These are phyloP conservation scores for Chrysanthemum lavandulifolium DNA, from an alignment of 129 eudicot genomes.

Conservation along the genomic window DNA sequence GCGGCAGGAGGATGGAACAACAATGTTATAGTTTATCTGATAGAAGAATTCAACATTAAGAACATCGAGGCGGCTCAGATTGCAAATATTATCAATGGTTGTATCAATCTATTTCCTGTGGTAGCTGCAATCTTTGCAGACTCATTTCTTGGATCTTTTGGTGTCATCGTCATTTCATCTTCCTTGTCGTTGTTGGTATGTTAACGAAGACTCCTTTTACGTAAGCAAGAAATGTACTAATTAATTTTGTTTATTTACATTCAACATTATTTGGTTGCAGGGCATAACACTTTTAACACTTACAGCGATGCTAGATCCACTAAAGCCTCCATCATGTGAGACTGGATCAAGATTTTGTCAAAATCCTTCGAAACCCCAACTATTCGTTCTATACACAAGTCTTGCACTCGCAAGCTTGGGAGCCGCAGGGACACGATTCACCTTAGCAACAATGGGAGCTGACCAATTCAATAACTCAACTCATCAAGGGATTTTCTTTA, in stretches of 20 bases:
- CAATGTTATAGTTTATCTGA: constrained; percentile 38
- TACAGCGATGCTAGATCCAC: not conserved
- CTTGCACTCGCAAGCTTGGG: constrained; percentile 8
- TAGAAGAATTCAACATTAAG: constrained; percentile 35
- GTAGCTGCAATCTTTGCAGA: constrained; percentile 43
- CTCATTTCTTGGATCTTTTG: constrained; percentile 37
- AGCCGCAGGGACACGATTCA: not conserved
- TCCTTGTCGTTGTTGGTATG: not conserved
- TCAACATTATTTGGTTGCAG: not conserved
- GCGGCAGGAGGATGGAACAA: constrained; percentile 39
- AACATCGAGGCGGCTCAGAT: constrained; percentile 44
- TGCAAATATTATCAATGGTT: constrained; percentile 36
- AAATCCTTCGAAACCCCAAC: not conserved
- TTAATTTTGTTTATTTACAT: too few relatives aligned
- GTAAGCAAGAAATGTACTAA: too few relatives aligned
- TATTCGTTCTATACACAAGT: not conserved
- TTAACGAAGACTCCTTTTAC: not conserved
- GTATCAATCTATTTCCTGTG: constrained; percentile 28
- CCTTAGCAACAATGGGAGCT: constrained; percentile 11
- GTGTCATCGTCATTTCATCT: constrained; percentile 11
- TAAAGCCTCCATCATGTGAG: constrained; percentile 7
- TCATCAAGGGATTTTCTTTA: not conserved
- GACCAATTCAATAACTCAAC: constrained; percentile 1
- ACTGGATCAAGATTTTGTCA: not conserved
- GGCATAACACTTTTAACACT: not conserved